Percentiles rank a stretch among this genome's conserved stretches.
Evolutionary conservation across 306 rosid species (phyloP).

Genomic region (Alnus rubra): DNA sequence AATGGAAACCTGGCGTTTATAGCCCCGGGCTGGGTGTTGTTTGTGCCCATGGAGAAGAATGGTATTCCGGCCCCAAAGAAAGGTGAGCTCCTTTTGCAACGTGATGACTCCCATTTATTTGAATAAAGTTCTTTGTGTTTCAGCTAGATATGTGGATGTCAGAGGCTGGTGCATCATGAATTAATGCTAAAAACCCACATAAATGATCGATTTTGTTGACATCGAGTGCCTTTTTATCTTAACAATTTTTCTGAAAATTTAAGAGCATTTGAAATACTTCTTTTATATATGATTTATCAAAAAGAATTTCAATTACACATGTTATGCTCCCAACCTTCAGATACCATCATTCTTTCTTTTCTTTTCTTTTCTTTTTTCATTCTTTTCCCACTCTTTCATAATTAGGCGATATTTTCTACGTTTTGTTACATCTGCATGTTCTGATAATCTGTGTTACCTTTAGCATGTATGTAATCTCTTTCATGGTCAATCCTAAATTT

Average conservation of each 20-base stretch:
- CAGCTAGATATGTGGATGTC: not conserved
- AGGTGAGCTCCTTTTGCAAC: conserved; percentile 36
- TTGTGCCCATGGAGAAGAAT: conserved; percentile 62
- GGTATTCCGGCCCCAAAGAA: conserved; percentile 26
- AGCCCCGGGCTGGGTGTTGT: conserved; percentile 55
- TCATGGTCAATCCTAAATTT: not conserved
- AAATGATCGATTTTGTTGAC: conserved; percentile 21
- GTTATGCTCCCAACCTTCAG: no score
- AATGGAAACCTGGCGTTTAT: conserved; percentile 36
- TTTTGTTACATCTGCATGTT: no score
- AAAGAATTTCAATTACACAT: no score
- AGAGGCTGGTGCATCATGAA: not conserved
- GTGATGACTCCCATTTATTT: not conserved
- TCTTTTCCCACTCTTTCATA: not conserved
- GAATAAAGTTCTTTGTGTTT: not conserved
- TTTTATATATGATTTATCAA: no score
- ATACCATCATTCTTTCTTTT: no score
- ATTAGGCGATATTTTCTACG: not conserved
- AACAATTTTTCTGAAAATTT: no score
- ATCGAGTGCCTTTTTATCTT: not conserved
- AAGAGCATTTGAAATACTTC: conserved; percentile 19
- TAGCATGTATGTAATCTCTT: no score
- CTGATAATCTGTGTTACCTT: no score
- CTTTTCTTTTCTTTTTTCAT: not conserved
- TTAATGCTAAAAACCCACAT: conserved; percentile 40